Percentiles rank a stretch among this genome's conserved stretches.
These are phyloP conservation scores for Mycosphaerelloides madeirae DNA, from an alignment of 2,329 filamentous ascomycete species.

Conservation along the genomic window DNA sequence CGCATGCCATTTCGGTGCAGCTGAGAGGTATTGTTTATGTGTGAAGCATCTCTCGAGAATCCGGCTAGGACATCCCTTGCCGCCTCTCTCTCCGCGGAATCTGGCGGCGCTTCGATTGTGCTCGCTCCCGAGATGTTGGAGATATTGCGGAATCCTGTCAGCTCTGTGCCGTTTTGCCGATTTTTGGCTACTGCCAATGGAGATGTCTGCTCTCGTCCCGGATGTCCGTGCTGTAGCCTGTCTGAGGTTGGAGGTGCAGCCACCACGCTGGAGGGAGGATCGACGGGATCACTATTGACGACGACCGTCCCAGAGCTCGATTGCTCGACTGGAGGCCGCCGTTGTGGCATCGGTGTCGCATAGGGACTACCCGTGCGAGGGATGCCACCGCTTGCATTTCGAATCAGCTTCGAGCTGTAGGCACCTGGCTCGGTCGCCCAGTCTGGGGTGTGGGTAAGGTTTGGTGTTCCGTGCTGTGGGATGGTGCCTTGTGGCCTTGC, in stretches of 20 bases:
- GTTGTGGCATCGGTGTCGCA: slow-evolving; percentile 28
- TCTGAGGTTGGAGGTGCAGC: slow-evolving; percentile 28
- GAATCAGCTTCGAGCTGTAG: slow-evolving; percentile 21
- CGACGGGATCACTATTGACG: slow-evolving; percentile 23
- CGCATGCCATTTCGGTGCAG: slow-evolving; percentile 20
- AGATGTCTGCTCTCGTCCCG: slow-evolving; percentile 15
- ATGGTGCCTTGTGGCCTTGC: slow-evolving; percentile 79
- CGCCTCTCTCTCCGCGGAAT: slow-evolving; percentile 20
- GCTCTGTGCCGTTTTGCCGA: slow-evolving; percentile 21
- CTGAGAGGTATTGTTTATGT: slow-evolving; percentile 25
- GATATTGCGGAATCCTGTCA: slow-evolving; percentile 33
- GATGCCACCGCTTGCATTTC: slow-evolving; percentile 21
- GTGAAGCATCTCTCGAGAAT: slow-evolving; percentile 19
- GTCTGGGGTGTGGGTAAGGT: slow-evolving; percentile 31
- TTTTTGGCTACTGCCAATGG: slow-evolving; percentile 27
- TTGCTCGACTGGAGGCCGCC: slow-evolving; percentile 19
- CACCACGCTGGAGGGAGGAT: slow-evolving; percentile 29
- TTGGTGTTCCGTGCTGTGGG: slow-evolving; percentile 40
- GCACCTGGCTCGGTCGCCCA: slow-evolving; percentile 27
- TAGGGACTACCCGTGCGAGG: slow-evolving; percentile 23
- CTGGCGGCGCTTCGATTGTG: slow-evolving; percentile 30
- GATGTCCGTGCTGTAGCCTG: slow-evolving; percentile 11
- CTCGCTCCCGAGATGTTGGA: slow-evolving; percentile 37
- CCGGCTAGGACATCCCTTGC: slow-evolving; percentile 11
- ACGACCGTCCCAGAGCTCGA: slow-evolving; percentile 25